Evolutionary conservation across 192 early-diverging fungal genomes (phyloP).

Genomic region (Coemansia reversa): DNA sequence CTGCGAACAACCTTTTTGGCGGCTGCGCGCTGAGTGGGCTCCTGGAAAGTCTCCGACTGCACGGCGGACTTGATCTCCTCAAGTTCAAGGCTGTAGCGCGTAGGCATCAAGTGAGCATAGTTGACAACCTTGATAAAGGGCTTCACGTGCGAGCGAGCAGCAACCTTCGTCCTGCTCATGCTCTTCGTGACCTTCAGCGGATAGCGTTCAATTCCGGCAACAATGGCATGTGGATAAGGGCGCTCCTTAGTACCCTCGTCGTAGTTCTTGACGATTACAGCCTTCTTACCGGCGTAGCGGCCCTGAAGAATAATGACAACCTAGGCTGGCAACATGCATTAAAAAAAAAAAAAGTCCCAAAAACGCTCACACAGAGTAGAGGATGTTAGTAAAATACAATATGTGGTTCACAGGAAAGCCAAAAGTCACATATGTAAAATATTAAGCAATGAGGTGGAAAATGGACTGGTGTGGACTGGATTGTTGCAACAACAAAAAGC

Average conservation of each 20-base stretch:
- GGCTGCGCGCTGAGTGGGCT: constrained; percentile 84
- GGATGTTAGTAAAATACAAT: not conserved
- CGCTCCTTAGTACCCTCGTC: constrained; percentile 98
- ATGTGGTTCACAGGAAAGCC: not conserved
- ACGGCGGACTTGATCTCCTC: constrained; percentile 88
- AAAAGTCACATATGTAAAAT: not conserved
- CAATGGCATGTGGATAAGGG: constrained; percentile 96
- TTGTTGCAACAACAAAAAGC: not conserved
- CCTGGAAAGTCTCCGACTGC: constrained; percentile 87
- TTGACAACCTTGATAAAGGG: constrained; percentile 98
- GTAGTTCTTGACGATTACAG: constrained; percentile 92
- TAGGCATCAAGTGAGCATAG: constrained; percentile 99
- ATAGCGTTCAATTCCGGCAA: constrained; percentile 96
- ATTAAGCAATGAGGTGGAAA: too few species aligned
- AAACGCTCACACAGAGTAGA: not conserved
- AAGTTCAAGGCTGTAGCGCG: constrained; percentile 96
- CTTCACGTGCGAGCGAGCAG: constrained; percentile 97
- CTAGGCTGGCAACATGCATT: constrained; percentile 46
- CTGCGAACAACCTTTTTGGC: constrained; percentile 95
- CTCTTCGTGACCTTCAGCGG: constrained; percentile 95
- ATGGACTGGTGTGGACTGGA: not conserved
- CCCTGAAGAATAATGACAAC: constrained; percentile 98
- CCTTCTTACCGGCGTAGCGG: constrained; percentile 99
- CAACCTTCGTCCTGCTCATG: constrained; percentile 95
- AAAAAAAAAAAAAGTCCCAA: not conserved